Conservation (phyloP, 306 rosid genomes). For the Prunus campanulata region DNA sequence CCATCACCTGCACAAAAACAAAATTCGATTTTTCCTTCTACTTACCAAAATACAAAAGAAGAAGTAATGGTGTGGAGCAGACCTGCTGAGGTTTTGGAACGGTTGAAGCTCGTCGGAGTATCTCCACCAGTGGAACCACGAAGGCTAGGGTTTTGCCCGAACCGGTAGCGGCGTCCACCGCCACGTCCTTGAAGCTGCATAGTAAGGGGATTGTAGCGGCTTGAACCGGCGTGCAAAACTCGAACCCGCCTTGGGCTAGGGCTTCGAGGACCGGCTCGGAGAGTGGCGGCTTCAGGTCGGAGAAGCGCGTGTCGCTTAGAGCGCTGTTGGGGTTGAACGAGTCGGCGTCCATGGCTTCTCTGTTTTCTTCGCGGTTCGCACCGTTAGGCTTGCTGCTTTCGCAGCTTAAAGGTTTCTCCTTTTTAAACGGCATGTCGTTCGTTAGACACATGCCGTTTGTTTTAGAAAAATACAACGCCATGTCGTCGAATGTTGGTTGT, state of each 20-base stretch:
- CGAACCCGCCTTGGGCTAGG: conserved; percentile 48
- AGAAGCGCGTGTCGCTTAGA: conserved; percentile 71
- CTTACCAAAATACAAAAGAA: neutral
- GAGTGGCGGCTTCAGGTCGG: conserved; percentile 72
- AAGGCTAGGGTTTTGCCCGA: conserved; percentile 92
- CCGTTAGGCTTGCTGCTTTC: neutral
- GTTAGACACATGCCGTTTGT: neutral
- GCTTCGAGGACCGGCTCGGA: conserved; percentile 62
- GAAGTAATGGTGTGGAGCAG: neutral
- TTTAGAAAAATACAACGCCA: neutral
- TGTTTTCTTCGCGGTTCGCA: conserved; percentile 13
- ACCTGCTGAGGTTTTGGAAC: conserved; percentile 82
- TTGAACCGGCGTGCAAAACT: conserved; percentile 94
- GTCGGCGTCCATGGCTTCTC: conserved; percentile 47
- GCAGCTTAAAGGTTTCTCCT: neutral
- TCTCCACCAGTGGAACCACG: conserved; percentile 82
- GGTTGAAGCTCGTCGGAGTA: conserved; percentile 62
- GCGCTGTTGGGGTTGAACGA: conserved; percentile 47
- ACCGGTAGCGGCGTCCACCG: conserved; percentile 99
- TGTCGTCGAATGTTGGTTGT: neutral
- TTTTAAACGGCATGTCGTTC: neutral
- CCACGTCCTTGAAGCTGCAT: conserved; percentile 80
- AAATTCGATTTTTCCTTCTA: neutral
- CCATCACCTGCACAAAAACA: conserved; percentile 55
- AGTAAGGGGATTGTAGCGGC: conserved; percentile 89